Evolutionary conservation across 1,139 yeast genomes (phyloP).

Genomic region (Scheffersomyces cryptocercus): DNA sequence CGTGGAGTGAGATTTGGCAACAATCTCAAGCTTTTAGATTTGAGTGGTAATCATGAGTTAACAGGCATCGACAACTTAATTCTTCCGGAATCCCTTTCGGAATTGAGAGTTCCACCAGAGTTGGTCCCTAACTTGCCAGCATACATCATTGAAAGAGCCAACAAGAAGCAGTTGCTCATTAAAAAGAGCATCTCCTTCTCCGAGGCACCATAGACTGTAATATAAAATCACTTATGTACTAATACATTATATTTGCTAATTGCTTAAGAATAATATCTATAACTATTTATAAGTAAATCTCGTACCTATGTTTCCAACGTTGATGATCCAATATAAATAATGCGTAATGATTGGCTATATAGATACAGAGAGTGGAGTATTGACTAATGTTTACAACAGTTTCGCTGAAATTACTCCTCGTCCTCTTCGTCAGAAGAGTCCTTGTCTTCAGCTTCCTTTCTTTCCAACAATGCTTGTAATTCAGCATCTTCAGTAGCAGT

Average conservation of each 20-base stretch:
- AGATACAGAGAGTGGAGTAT: too few relatives aligned
- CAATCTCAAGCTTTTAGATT: conserved; percentile 34
- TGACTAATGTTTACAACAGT: conserved; percentile 11
- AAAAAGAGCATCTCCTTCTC: conserved; percentile 11
- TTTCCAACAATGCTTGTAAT: conserved; percentile 83
- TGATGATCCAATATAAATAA: too few relatives aligned
- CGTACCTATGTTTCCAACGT: too few relatives aligned
- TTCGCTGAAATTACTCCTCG: conserved; percentile 22
- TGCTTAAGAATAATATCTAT: conserved; percentile 1
- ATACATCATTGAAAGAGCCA: conserved; percentile 43
- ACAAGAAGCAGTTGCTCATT: conserved; percentile 33
- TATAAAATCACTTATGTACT: conserved; percentile 6
- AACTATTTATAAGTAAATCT: conserved; percentile 1
- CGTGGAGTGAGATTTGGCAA: conserved; percentile 41
- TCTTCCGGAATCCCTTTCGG: conserved; percentile 40
- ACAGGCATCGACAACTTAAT: conserved; percentile 38
- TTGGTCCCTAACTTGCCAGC: conserved; percentile 39
- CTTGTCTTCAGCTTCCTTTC: conserved; percentile 51
- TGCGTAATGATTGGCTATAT: too few relatives aligned
- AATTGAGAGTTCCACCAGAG: conserved; percentile 38
- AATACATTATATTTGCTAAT: conserved; percentile 4
- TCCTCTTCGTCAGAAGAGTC: conserved; percentile 48
- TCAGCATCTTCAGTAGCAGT: conserved; percentile 98
- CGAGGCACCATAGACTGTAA: too few relatives aligned
- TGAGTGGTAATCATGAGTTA: conserved; percentile 47